Evolutionary conservation across 148 eudicot genomes (phyloP).

Genomic region (Fagopyrum tataricum): DNA sequence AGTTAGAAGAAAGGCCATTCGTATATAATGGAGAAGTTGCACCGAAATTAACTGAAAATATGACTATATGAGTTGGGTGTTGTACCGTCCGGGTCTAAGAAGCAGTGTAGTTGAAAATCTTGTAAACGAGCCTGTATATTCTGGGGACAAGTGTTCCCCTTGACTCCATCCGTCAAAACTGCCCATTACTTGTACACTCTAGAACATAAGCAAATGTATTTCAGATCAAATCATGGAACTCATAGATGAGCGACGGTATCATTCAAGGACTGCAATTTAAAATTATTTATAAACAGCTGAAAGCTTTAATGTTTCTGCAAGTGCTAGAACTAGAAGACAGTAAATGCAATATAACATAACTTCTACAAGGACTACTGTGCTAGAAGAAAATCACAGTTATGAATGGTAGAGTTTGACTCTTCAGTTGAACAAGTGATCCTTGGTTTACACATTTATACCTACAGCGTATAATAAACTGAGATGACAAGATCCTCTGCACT

Average conservation of each 20-base stretch:
- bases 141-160: slow-evolving; percentile 82
- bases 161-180: slow-evolving; percentile 95
- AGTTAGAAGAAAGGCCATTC: neutral
- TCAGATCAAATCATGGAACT: neutral
- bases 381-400: neutral
- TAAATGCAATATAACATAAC: too few species aligned
- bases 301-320: neutral
- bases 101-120: slow-evolving; percentile 60
- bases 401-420: neutral
- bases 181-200: slow-evolving; percentile 99
- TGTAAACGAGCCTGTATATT: slow-evolving; percentile 69
- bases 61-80: neutral
- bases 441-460: slow-evolving; percentile 1
- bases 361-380: too few species aligned
- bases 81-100: slow-evolving; percentile 92
- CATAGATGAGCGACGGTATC: neutral
- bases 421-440: neutral
- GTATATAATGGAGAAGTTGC: neutral
- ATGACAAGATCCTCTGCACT: neutral
- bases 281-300: neutral
- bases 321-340: neutral
- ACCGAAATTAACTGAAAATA: neutral
- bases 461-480: neutral
- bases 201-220: neutral
- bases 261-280: neutral